These are phyloP conservation scores for Rutstroemia sp. DNA, from an alignment of 2,329 filamentous ascomycete genomes.

Conservation along the genomic window DNA sequence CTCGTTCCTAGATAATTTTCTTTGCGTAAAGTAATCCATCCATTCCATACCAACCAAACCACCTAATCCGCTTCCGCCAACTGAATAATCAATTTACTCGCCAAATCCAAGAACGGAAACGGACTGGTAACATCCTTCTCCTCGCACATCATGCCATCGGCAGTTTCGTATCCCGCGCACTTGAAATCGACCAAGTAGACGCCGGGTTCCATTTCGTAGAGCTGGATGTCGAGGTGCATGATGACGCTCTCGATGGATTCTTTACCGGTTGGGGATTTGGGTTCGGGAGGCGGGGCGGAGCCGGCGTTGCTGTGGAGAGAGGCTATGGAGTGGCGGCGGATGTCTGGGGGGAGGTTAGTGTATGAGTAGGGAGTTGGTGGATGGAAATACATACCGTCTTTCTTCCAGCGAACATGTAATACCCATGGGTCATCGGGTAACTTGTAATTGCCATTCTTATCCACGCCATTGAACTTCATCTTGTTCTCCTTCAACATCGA, in stretches of 20 bases:
- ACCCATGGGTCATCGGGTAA: conserved; percentile 95
- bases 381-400: conserved; percentile 62
- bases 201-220: conserved; percentile 86
- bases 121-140: conserved; percentile 95
- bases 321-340: conserved; percentile 32
- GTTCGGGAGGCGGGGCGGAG: conserved; percentile 22
- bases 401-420: conserved; percentile 82
- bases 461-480: conserved; percentile 31
- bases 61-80: conserved; percentile 69
- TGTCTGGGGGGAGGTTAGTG: conserved; percentile 39
- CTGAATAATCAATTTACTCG: conserved; percentile 86
- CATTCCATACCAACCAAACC: no score
- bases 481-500: conserved; percentile 29
- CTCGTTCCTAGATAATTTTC: no score
- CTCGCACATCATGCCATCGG: conserved; percentile 66
- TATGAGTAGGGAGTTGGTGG: conserved; percentile 34
- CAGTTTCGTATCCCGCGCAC: conserved; percentile 88
- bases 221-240: conserved; percentile 91
- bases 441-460: conserved; percentile 60
- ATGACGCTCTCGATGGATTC: conserved; percentile 47
- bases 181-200: conserved; percentile 98
- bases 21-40: not conserved
- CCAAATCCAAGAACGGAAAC: conserved; percentile 93
- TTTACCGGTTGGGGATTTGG: conserved; percentile 7
- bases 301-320: conserved; percentile 29